These are phyloP conservation scores for Pistacia integerrima DNA, from an alignment of 345 rosid genomes.

Conservation along the genomic window DNA sequence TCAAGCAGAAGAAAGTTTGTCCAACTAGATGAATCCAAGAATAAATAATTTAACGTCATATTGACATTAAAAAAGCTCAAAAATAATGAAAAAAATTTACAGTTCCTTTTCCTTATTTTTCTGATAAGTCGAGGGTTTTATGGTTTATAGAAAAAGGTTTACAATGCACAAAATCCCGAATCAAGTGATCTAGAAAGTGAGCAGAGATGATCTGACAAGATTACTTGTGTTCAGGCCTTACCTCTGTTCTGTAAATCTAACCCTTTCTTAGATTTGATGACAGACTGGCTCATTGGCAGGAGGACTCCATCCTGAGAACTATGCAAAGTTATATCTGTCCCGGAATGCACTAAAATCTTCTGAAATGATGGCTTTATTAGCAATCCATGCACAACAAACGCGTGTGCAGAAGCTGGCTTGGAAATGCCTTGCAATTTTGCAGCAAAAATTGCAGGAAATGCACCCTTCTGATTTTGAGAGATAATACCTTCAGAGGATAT, in stretches of 20 bases:
- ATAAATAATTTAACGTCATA: not conserved
- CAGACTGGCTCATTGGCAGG: conserved; percentile 57
- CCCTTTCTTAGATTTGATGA: conserved; percentile 54
- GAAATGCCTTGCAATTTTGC: conserved; percentile 73
- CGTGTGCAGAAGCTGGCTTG: conserved; percentile 53
- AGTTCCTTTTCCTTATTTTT: not conserved
- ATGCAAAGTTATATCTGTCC: conserved; percentile 57
- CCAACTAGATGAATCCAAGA: not conserved
- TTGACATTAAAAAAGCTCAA: not conserved
- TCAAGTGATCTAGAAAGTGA: not conserved
- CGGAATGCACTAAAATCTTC: conserved; percentile 67
- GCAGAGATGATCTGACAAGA: not conserved
- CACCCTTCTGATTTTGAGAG: conserved; percentile 46
- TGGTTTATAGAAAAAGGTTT: not conserved
- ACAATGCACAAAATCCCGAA: not conserved
- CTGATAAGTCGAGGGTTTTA: not conserved
- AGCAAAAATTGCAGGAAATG: conserved; percentile 63
- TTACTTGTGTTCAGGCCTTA: conserved; percentile 25
- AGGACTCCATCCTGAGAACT: conserved; percentile 77
- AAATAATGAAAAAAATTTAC: not conserved
- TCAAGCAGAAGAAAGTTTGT: not conserved
- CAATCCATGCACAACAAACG: conserved; percentile 76
- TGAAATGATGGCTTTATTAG: conserved; percentile 83
- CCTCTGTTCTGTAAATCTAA: conserved; percentile 54
- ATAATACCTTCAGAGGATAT: conserved; percentile 49